Evolutionary conservation across 2,329 filamentous ascomycete species (phyloP).

Genomic region (Cytospora piceae): DNA sequence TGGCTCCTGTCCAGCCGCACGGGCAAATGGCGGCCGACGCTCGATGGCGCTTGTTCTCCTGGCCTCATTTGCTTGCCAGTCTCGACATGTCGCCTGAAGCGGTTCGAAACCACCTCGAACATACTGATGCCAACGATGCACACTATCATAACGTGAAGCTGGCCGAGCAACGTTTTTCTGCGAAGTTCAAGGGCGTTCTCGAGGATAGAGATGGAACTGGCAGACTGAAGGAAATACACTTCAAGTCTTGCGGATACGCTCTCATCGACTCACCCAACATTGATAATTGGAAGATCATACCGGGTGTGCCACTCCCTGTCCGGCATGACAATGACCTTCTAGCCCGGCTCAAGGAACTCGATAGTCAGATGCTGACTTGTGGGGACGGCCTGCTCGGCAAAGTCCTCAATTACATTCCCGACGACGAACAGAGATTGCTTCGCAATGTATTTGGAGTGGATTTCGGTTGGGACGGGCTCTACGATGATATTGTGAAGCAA

Average conservation of each 20-base stretch:
- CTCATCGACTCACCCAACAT: slow-evolving; percentile 44
- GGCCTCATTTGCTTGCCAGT: slow-evolving; percentile 47
- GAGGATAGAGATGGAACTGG: slow-evolving; percentile 38
- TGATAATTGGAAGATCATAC: slow-evolving; percentile 43
- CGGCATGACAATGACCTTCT: slow-evolving; percentile 25
- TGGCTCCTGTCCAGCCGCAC: slow-evolving; percentile 5
- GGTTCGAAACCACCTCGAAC: slow-evolving; percentile 3
- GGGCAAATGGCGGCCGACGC: neutral
- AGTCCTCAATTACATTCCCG: slow-evolving; percentile 39
- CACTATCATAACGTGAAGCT: slow-evolving; percentile 1
- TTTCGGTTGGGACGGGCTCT: slow-evolving; percentile 44
- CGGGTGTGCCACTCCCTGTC: slow-evolving; percentile 31
- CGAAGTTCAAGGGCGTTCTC: slow-evolving; percentile 30
- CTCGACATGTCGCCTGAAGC: slow-evolving; percentile 44
- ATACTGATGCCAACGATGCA: neutral
- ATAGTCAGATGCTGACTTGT: slow-evolving; percentile 42
- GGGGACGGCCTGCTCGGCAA: slow-evolving; percentile 43
- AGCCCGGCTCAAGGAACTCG: slow-evolving; percentile 27
- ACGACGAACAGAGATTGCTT: slow-evolving; percentile 39
- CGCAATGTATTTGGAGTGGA: slow-evolving; percentile 40
- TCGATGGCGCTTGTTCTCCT: slow-evolving; percentile 42
- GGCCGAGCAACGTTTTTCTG: slow-evolving; percentile 30
- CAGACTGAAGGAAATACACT: slow-evolving; percentile 46
- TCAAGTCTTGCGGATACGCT: slow-evolving; percentile 67
- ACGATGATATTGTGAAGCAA: slow-evolving; percentile 37